A percentile compares a stretch with the other conserved stretches of the same genome.
Evolutionary conservation across 1,284 basidiomycete species (phyloP).

Genomic region (Vanrija humicola): DNA sequence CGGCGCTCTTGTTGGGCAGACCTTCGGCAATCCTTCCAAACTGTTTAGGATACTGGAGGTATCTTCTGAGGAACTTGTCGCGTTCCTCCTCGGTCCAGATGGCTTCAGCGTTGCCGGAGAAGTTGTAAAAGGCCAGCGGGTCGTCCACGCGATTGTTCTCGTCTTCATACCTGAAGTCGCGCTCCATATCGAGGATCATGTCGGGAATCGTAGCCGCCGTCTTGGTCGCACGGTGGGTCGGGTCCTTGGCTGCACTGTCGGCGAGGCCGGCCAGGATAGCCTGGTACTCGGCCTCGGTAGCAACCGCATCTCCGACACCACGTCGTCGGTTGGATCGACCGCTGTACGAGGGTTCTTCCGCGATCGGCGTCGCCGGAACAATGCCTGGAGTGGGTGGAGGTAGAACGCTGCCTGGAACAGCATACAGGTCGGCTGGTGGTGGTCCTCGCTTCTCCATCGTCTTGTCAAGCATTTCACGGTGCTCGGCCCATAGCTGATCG

Average conservation of each 20-base stretch:
- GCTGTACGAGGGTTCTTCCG: conserved; percentile 26
- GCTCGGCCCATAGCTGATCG: conserved; percentile 66
- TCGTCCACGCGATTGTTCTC: conserved; percentile 76
- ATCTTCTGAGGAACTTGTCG: conserved; percentile 72
- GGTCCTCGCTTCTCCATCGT: conserved; percentile 43
- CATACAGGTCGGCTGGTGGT: conserved; percentile 34
- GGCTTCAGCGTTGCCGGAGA: conserved; percentile 64
- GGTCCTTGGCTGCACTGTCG: conserved; percentile 87
- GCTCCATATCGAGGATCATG: conserved; percentile 71
- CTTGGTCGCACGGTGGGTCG: conserved; percentile 74
- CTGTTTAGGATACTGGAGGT: conserved; percentile 83
- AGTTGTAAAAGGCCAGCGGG: conserved; percentile 72
- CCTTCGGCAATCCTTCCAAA: conserved; percentile 73
- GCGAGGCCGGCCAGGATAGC: conserved; percentile 91
- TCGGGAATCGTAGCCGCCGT: conserved; percentile 91
- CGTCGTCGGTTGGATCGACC: conserved; percentile 30
- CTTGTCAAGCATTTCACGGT: conserved; percentile 63
- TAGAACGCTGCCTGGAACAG: conserved; percentile 26
- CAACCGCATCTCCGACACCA: conserved; percentile 71
- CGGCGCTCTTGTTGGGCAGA: conserved; percentile 77
- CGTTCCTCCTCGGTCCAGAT: conserved; percentile 84
- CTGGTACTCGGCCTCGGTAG: conserved; percentile 94
- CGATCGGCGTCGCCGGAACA: conserved; percentile 24
- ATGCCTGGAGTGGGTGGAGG: conserved; percentile 31
- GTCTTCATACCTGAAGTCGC: conserved; percentile 67